Conservation (phyloP, 495 filamentous ascomycete genomes). For the Lentithecium fluviatile region DNA sequence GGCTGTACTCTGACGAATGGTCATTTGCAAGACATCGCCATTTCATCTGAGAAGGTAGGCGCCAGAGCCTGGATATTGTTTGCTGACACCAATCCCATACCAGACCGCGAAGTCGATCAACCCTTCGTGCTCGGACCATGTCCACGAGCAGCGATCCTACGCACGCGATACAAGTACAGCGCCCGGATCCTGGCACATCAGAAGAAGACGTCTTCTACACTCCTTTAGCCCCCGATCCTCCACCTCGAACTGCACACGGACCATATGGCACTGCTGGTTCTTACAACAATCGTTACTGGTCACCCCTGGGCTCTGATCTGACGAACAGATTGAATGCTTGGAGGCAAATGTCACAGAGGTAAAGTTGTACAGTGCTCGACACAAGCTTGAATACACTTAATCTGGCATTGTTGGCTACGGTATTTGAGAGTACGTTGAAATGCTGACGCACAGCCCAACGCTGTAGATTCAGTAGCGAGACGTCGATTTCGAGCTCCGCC, state of each 20-base stretch:
- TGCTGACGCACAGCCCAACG: not conserved
- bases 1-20: too few species aligned
- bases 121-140: not conserved
- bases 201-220: conserved; percentile 13
- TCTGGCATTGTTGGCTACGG: not conserved
- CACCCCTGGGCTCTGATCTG: not conserved
- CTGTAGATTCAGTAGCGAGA: conserved; percentile 7
- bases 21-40: too few species aligned
- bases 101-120: conserved; percentile 10
- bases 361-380: too few species aligned
- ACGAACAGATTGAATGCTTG: too few species aligned
- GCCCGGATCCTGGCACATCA: not conserved
- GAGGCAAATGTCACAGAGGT: too few species aligned
- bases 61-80: conserved; percentile 6
- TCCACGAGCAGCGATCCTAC: conserved; percentile 16
- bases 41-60: too few species aligned
- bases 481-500: conserved; percentile 20
- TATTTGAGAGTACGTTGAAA: not conserved
- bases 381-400: not conserved
- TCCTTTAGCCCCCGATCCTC: not conserved
- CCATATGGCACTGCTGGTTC: not conserved
- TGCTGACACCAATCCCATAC: conserved; percentile 18
- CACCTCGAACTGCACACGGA: not conserved
- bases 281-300: not conserved
- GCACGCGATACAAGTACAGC: not conserved